phyloP scores from a whole-genome alignment of 1,284 basidiomycete genomes.

The Ceratorhiza oryzae-sativae region DNA sequence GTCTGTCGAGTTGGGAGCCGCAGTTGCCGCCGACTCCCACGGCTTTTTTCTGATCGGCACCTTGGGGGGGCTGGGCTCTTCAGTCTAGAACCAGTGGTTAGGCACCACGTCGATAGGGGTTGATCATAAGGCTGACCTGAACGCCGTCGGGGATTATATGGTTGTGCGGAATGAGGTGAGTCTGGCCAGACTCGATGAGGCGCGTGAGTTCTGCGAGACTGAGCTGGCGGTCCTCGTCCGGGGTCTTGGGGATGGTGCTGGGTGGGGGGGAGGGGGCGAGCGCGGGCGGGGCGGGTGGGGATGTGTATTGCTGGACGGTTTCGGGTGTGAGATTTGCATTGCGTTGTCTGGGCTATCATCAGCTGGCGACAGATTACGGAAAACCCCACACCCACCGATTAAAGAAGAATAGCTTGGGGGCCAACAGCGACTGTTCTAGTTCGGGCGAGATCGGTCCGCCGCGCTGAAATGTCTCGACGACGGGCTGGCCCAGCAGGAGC shows the following conservation, averaged over 20 bases:
- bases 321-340: conserved; percentile 10
- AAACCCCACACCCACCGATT: neutral
- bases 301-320: conserved; percentile 7
- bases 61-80: conserved; percentile 24
- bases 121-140: conserved; percentile 6
- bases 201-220: conserved; percentile 38
- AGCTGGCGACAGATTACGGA: neutral
- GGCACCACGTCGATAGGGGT: neutral
- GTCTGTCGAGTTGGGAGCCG: too few relatives aligned
- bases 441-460: conserved; percentile 2
- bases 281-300: neutral
- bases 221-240: conserved; percentile 29
- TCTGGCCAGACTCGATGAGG: conserved; percentile 38
- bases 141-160: conserved; percentile 31
- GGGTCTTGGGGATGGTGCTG: neutral
- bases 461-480: conserved; percentile 13
- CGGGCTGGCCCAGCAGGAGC: conserved; percentile 31
- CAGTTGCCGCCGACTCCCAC: conserved; percentile 9
- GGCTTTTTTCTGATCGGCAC: conserved; percentile 34
- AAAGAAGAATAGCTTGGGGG: conserved; percentile 35
- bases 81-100: neutral
- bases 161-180: conserved; percentile 38
- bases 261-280: neutral
- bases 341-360: neutral
- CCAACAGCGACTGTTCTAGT: conserved; percentile 23